Evolutionary conservation across 2,329 filamentous ascomycete genomes (phyloP).

Genomic region (Dothistroma pini): DNA sequence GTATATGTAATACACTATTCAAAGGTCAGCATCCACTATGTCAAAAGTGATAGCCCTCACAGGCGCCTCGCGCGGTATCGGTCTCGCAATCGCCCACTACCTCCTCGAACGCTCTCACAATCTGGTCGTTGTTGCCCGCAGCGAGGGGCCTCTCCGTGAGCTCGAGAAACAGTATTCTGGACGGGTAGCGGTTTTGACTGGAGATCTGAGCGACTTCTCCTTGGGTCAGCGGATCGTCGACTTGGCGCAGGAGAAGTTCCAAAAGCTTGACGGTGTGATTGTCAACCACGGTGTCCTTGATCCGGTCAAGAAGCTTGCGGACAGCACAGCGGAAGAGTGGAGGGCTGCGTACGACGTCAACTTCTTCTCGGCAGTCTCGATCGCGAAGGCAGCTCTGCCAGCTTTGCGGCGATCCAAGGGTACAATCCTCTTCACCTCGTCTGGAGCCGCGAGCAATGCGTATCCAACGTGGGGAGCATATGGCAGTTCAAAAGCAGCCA

Average conservation of each 20-base stretch:
- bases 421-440: conserved; percentile 72
- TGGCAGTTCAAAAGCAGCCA: conserved; percentile 74
- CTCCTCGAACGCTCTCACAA: conserved; percentile 53
- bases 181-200: conserved; percentile 53
- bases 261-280: conserved; percentile 74
- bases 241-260: conserved; percentile 59
- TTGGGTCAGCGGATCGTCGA: conserved; percentile 61
- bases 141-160: conserved; percentile 49
- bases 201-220: conserved; percentile 54
- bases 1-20: background rate
- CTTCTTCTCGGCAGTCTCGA: conserved; percentile 74
- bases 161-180: conserved; percentile 51
- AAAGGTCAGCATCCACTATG: conserved; percentile 13
- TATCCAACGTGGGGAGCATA: conserved; percentile 77
- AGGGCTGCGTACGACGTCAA: conserved; percentile 74
- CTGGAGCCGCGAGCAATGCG: conserved; percentile 65
- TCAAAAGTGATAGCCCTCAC: conserved; percentile 52
- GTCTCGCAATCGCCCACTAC: conserved; percentile 57
- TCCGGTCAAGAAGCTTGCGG: conserved; percentile 67
- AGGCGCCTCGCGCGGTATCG: conserved; percentile 64
- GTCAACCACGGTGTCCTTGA: conserved; percentile 82
- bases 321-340: conserved; percentile 71
- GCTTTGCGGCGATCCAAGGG: conserved; percentile 66
- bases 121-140: conserved; percentile 56
- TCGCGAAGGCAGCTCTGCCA: conserved; percentile 72